Percentiles rank a stretch among this genome's conserved stretches.
phyloP scores from a whole-genome alignment of 225 moss, liverwort and hornwort genomes.

The Rhytidiadelphus loreus region DNA sequence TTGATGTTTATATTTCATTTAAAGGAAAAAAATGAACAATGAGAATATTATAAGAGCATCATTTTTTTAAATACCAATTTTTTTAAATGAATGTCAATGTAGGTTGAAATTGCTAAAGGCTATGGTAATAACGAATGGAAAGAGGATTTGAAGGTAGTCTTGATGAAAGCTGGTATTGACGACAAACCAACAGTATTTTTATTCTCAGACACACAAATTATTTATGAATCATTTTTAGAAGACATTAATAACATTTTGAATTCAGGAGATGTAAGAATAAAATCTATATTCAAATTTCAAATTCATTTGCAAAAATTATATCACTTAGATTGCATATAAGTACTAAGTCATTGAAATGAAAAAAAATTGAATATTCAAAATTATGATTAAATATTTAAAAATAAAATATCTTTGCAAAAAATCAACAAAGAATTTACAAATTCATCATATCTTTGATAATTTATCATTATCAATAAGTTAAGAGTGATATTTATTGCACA shows the following conservation, averaged over 20 bases:
- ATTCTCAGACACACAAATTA: conserved; percentile 78
- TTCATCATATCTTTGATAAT: neutral
- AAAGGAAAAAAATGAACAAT: neutral
- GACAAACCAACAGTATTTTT: conserved; percentile 64
- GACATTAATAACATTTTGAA: conserved; percentile 94
- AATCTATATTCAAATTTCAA: neutral
- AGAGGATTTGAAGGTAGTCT: conserved; percentile 59
- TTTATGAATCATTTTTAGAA: conserved; percentile 74
- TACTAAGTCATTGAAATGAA: fast-evolving
- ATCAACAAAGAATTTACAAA: fast-evolving
- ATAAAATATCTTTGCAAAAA: neutral
- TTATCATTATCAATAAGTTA: fast-evolving
- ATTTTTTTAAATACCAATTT: neutral
- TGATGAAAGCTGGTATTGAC: conserved; percentile 72
- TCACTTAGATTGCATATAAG: neutral
- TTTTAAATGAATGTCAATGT: neutral
- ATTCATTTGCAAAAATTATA: neutral
- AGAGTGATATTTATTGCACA: neutral
- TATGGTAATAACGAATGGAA: conserved; percentile 97
- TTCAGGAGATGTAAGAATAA: conserved; percentile 58
- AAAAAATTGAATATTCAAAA: no score
- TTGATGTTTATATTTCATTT: neutral
- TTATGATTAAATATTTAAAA: neutral
- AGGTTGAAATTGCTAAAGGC: conserved; percentile 78
- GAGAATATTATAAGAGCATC: neutral